Percentiles rank a stretch among this genome's conserved stretches.
Conservation (phyloP, 2,329 filamentous ascomycete species). For the Ceratocystis diversiconidia region DNA sequence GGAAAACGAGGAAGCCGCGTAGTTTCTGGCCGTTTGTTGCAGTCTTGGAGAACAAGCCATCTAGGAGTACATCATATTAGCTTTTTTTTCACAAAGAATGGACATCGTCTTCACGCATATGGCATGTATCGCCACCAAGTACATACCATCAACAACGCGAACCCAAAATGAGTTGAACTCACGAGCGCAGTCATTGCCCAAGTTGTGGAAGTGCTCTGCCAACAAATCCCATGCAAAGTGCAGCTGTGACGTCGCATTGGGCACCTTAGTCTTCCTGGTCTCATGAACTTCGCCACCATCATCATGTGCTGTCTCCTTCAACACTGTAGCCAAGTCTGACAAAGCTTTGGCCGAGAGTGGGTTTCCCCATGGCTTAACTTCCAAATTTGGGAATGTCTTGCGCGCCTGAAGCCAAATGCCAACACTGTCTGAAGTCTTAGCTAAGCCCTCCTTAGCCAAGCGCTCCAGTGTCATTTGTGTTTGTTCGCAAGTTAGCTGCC, state of each 20-base stretch:
- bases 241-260: constrained; percentile 64
- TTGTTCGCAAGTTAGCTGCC: constrained; percentile 44
- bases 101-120: background rate
- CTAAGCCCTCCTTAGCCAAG: constrained; percentile 49
- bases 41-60: constrained; percentile 66
- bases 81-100: background rate
- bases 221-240: constrained; percentile 83
- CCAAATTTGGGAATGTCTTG: constrained; percentile 47
- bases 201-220: constrained; percentile 38
- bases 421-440: constrained; percentile 74
- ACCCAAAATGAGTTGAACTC: constrained; percentile 71
- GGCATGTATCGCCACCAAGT: background rate
- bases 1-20: constrained; percentile 78
- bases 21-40: constrained; percentile 83
- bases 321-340: constrained; percentile 53
- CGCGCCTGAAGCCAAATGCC: constrained; percentile 70
- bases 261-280: constrained; percentile 41
- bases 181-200: constrained; percentile 27
- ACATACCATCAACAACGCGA: constrained; percentile 69
- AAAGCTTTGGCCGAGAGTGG: constrained; percentile 58
- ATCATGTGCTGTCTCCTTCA: constrained; percentile 55
- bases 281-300: constrained; percentile 28
- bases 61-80: constrained; percentile 29
- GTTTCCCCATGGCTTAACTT: constrained; percentile 60
- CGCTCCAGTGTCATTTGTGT: constrained; percentile 48